Percentiles rank a stretch among this genome's conserved stretches.
Conservation (phyloP, 257 asterid species). For the Rehmannia glutinosa region DNA sequence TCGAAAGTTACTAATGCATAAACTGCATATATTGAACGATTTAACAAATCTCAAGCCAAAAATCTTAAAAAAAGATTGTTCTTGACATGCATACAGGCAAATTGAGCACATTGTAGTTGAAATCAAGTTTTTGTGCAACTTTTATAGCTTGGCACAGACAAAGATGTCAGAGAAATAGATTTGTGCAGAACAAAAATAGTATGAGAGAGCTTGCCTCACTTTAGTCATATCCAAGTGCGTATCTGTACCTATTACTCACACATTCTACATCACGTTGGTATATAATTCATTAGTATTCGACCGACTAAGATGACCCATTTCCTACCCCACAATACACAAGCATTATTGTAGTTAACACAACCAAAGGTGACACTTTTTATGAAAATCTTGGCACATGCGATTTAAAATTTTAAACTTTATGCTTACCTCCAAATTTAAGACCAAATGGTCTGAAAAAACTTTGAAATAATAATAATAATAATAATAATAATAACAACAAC, state of each 20-base stretch:
- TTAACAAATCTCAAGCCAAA: neutral
- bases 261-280: neutral
- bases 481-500: no score
- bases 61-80: neutral
- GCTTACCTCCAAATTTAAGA: neutral
- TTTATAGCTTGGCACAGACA: neutral
- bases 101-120: no score
- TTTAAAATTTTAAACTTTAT: neutral
- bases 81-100: neutral
- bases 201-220: slow-evolving; percentile 35
- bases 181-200: no score
- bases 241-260: neutral
- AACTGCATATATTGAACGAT: neutral
- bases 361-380: neutral
- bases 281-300: no score
- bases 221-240: slow-evolving; percentile 26
- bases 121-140: neutral
- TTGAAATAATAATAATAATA: neutral
- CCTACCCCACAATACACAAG: neutral
- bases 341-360: neutral
- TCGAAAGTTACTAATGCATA: no score
- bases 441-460: neutral
- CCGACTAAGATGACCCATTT: neutral
- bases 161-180: neutral
- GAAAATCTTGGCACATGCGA: neutral